phyloP scores from a whole-genome alignment of 192 early-diverging fungal genomes.

The Pilobolus umbonatus region DNA sequence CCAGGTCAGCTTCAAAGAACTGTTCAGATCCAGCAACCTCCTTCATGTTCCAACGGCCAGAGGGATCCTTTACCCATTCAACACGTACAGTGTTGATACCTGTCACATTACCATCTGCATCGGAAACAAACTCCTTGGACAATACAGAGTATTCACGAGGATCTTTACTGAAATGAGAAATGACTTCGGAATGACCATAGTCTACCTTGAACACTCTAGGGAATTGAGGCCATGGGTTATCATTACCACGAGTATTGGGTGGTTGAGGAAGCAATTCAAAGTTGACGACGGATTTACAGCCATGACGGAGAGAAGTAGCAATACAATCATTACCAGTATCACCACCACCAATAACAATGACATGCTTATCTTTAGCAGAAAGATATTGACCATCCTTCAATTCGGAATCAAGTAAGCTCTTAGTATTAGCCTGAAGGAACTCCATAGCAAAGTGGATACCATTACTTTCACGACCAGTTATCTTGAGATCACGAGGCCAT shows the following conservation, averaged over 20 bases:
- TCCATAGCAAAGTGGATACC: conserved; percentile 99
- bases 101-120: conserved; percentile 73
- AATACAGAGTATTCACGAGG: conserved; percentile 93
- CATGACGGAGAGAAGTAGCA: conserved; percentile 88
- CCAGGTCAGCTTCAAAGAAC: conserved; percentile 84
- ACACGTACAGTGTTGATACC: conserved; percentile 95
- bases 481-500: conserved; percentile 93
- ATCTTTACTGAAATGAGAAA: conserved; percentile 83
- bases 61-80: conserved; percentile 86
- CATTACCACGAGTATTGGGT: conserved; percentile 74
- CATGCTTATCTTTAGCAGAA: conserved; percentile 85
- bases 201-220: conserved; percentile 93
- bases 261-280: conserved; percentile 98
- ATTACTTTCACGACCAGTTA: conserved; percentile 82
- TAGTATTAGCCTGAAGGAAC: conserved; percentile 87
- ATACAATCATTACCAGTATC: conserved; percentile 98
- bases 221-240: conserved; percentile 97
- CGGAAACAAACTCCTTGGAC: conserved; percentile 92
- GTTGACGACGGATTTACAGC: conserved; percentile 88
- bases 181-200: conserved; percentile 94
- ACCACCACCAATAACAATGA: conserved; percentile 97
- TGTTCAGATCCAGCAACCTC: conserved; percentile 84
- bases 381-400: conserved; percentile 72
- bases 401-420: conserved; percentile 77
- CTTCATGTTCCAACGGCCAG: conserved; percentile 82